Percentiles rank a stretch among this genome's conserved stretches.
Conservation (phyloP, 108 stramenopile species). For the Skeletonema menzelii region DNA sequence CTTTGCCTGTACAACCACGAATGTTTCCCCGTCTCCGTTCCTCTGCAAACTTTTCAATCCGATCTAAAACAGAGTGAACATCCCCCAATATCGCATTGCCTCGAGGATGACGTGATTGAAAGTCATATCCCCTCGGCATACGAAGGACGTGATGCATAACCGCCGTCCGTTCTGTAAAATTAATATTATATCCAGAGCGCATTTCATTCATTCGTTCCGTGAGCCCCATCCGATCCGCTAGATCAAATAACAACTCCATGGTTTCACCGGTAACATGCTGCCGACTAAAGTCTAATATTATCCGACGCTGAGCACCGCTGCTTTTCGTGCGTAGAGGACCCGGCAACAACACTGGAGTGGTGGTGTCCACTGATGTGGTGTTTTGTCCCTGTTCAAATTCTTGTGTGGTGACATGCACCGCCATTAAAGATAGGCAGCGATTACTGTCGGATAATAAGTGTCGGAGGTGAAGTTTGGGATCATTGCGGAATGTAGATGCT, state of each 20-base stretch:
- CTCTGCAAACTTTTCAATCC: slow-evolving; percentile 71
- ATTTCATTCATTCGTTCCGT: slow-evolving; percentile 77
- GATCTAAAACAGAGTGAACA: slow-evolving; percentile 73
- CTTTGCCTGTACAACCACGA: slow-evolving; percentile 88
- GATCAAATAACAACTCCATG: slow-evolving; percentile 91
- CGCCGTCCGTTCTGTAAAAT: slow-evolving; percentile 69
- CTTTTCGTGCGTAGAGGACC: neutral
- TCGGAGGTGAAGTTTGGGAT: slow-evolving; percentile 82
- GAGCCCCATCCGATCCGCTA: slow-evolving; percentile 88
- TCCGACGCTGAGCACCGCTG: slow-evolving; percentile 49
- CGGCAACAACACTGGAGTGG: neutral
- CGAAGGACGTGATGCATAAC: slow-evolving; percentile 81
- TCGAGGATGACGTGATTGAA: slow-evolving; percentile 30
- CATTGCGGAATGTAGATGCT: slow-evolving; percentile 65
- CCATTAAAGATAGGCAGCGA: slow-evolving; percentile 76
- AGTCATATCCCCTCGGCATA: slow-evolving; percentile 61
- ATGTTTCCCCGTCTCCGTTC: slow-evolving; percentile 72
- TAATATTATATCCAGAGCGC: slow-evolving; percentile 66
- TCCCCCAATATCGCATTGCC: slow-evolving; percentile 72
- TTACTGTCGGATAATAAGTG: slow-evolving; percentile 73
- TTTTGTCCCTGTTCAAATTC: slow-evolving; percentile 18
- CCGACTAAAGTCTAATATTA: slow-evolving; percentile 94
- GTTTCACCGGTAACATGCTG: slow-evolving; percentile 95
- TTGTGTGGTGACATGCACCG: slow-evolving; percentile 49
- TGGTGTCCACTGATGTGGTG: neutral